phyloP scores from a whole-genome alignment of 495 filamentous ascomycete genomes.

The Alectoria sarmentosa region DNA sequence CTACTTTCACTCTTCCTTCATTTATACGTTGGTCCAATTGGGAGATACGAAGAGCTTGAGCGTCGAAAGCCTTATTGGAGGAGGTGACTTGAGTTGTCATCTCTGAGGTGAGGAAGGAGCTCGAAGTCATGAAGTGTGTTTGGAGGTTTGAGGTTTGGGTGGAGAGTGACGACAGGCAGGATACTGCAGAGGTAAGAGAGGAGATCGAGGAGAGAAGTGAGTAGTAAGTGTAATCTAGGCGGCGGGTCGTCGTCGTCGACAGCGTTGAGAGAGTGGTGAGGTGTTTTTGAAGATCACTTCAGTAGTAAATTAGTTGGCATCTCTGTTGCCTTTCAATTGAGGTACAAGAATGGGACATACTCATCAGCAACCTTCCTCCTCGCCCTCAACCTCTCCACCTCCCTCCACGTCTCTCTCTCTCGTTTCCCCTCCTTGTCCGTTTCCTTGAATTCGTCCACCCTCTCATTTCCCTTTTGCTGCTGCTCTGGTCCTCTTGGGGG shows the following conservation, averaged over 20 bases:
- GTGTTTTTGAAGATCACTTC: slow-evolving; percentile 29
- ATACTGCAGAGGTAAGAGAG: slow-evolving; percentile 58
- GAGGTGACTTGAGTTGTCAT: slow-evolving; percentile 57
- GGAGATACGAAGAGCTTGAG: slow-evolving; percentile 60
- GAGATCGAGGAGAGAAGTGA: slow-evolving; percentile 71
- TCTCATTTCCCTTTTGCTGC: slow-evolving; percentile 32
- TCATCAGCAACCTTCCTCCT: slow-evolving; percentile 33
- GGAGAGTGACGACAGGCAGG: slow-evolving; percentile 62
- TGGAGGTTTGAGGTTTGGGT: slow-evolving; percentile 54
- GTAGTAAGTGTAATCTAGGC: slow-evolving; percentile 83
- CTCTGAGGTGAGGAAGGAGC: slow-evolving; percentile 52
- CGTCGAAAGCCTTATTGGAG: slow-evolving; percentile 56
- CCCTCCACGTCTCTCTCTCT: slow-evolving; percentile 31
- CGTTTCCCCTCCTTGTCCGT: slow-evolving; percentile 33
- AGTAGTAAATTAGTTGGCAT: not conserved
- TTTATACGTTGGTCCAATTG: slow-evolving; percentile 59
- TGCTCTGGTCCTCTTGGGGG: slow-evolving; percentile 20
- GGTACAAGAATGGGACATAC: slow-evolving; percentile 32
- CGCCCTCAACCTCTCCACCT: slow-evolving; percentile 30
- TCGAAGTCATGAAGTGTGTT: slow-evolving; percentile 54
- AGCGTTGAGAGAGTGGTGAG: slow-evolving; percentile 33
- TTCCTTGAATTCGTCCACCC: slow-evolving; percentile 26
- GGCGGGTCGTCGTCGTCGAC: slow-evolving; percentile 53
- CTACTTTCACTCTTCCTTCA: slow-evolving; percentile 54
- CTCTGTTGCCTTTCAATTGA: not conserved